Evolutionary conservation across 2,329 filamentous ascomycete species (phyloP).

Genomic region (Cryoendolithus antarcticus): DNA sequence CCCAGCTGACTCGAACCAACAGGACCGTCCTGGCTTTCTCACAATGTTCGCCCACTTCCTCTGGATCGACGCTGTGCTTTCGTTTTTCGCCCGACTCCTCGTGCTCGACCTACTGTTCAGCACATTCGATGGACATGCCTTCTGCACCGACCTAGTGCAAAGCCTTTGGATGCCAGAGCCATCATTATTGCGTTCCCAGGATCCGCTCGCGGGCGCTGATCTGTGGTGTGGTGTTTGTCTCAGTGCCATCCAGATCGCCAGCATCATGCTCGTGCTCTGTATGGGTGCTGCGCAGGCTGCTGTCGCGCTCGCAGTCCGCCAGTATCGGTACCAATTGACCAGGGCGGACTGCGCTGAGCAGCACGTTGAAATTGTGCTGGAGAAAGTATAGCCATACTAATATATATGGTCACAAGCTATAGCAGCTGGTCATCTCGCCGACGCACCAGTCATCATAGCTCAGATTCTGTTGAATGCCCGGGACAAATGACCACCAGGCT

Average conservation of each 20-base stretch:
- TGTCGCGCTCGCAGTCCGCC: slow-evolving; percentile 2
- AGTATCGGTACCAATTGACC: slow-evolving; percentile 1
- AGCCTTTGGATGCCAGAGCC: slow-evolving; percentile 4
- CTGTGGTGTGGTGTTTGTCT: slow-evolving; percentile 3
- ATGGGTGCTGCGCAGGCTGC: slow-evolving; percentile 5
- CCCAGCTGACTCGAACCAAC: no score
- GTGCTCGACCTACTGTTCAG: slow-evolving; percentile 4
- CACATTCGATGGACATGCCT: slow-evolving; percentile 3
- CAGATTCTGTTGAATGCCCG: no score
- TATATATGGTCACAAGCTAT: no score
- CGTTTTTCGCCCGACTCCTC: slow-evolving; percentile 4
- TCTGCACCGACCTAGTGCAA: no score
- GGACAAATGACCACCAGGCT: no score
- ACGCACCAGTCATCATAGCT: no score
- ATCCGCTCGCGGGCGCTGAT: slow-evolving; percentile 1
- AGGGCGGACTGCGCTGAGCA: neutral
- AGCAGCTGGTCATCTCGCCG: no score
- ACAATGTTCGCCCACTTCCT: slow-evolving; percentile 3
- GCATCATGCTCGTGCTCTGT: slow-evolving; percentile 2
- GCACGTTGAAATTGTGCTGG: neutral
- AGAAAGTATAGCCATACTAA: neutral
- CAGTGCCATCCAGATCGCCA: slow-evolving; percentile 3
- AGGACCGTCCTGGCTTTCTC: no score
- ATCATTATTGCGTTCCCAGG: slow-evolving; percentile 2
- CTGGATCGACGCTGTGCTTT: slow-evolving; percentile 3